Evolutionary conservation across 2,329 filamentous ascomycete species (phyloP), one percentile per base, ranked within the genome.

Genomic region (Pseudopithomyces maydicus): DNA sequence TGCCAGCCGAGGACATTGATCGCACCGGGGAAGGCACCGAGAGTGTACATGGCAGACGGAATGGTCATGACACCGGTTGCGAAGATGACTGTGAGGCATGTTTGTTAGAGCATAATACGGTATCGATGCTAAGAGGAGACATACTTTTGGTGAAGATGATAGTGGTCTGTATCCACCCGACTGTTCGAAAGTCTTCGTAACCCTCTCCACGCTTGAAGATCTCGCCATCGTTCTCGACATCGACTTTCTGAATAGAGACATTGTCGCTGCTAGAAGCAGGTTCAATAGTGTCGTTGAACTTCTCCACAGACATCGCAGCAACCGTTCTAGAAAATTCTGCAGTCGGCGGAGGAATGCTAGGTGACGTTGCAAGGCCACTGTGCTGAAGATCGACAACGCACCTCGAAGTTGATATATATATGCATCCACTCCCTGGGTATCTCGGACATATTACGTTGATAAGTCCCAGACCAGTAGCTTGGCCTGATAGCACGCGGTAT

Each of bases 141-240:
- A 58, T 42, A 72, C 70, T 72, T 70, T 84, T 85, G 19, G 84
- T 67, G 54, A 85, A 83, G 59, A 85, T 84, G 22, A 84, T 75
- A 2, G 81, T 72, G 2, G 82, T 81, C 19, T 79, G 77, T 15
- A 79, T 75, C 82, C 83, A 85, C 55, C 77, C 76, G 15, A 85
- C 82, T 1, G 81, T 84, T 19, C 82, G 76, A 59, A 85, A 85
- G 48, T 85, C 75, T 53, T 84, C 76, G 19, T 78, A 78, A 38
- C 78, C 79, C 35, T 78, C 76, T 1, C 73, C 75, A 57, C 73
- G 78, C 58, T 80, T 78, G 75, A 84, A 85, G 35, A 85, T 78
- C 61, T 85, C 82, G 50, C 72, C 73, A 48, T 77, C 75, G 41
- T 77, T 72, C 46, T 71, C 65, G 6, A 67, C 47, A 15, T 67